Evolutionary conservation across 1,284 basidiomycete genomes (phyloP), one percentile per base, ranked within the genome.

Genomic region (Polyporus tsugae): DNA sequence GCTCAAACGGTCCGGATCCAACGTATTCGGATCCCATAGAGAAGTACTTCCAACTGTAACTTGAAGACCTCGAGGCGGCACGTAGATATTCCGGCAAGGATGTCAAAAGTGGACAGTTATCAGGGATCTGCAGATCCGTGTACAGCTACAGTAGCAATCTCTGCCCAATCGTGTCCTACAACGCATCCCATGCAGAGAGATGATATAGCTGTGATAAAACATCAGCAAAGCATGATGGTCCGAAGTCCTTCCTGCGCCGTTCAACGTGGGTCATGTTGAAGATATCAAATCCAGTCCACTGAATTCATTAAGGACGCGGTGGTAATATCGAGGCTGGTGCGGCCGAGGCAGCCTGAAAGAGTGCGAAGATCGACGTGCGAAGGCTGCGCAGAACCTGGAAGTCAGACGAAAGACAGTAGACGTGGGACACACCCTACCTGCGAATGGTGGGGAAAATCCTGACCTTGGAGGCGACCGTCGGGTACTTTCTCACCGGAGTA

Each of bases 381-480:
- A 53, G 52, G 52, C 49, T 33, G 13, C 53, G 17, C 13, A 19
- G 7, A 4, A 36, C 17, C 33, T 7, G 35, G 17, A 29, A 57
- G 55, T 3, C 10, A 36, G 35, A n/a, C 0, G 6, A 33, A 36
- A 22, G 2, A 36, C 55, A n/a, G 33, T 11, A 22, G 55, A 38
- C 55, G 35, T 58, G 55, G 17, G 55, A 58, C 11, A 33, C 17
- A 19, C 55, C 1, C 9, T 36, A 9, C n/a, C 52, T 7, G 55
- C 33, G 55, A 22, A 35, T 19, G 19, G 33, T 58, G 9, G 35
- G 35, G 35, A 58, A 58, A 60, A 59, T 59, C 59, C 58, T 60
- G 58, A 39, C 52, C 17, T 49, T 35, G 58, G 49, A 41, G 29
- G 46, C 15, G 64, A 17, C 60, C 25, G 49, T n/a, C 29, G 22